Evolutionary conservation across 106 monocot species (phyloP), one percentile per base, ranked within the genome.

Genomic region (Dioscorea alata): DNA sequence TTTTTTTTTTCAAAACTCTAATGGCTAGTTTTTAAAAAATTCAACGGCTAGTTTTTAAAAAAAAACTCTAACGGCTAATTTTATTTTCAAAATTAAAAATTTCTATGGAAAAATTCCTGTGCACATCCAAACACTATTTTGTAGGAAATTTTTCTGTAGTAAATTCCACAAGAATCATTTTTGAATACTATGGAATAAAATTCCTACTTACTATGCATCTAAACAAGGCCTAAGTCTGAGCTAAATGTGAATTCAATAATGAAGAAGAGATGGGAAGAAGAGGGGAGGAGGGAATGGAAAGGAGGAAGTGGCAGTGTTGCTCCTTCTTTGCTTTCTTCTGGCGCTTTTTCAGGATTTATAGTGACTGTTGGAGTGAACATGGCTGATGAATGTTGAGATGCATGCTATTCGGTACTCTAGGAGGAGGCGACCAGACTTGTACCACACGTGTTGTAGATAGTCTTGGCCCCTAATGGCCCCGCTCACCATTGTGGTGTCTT

Each of bases 401-500:
- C 78, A 81, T 4, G 90, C 90, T 0, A 86, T 86, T 9, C 90
- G 81, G 75, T 94, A 94, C 80, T 94, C 93, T 2, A 89, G 93
- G 5, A 90, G 65, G 13, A 94, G 84, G 2, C 93, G 83, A 25
- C 93, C 93, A 5, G 93, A 93, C 79, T 93, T 93, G 80, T 69
- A 93, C 10, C 93, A 82, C 16, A 94, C 13, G 93, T 89, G 84
- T 94, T 94, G 78, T 89, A 94, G 20, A 94, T 78, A 0, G 93
- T 94, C 52, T 94, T 94, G 0, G 89, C 81, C 4, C 93, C 93
- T 22, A 74, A 49, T 1, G 93, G 93, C 21, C 93, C 93, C 1
- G 93, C 78, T 5, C 93, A 64, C 93, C 93, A 94, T 75, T 94
- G 93, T 48, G 93, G 93, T 6, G 93, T 94, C 89, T 94, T 90